Percentiles rank a stretch among this genome's conserved stretches.
Evolutionary conservation across 768 basidiomycete species (phyloP).

Genomic region (Suillus clintonianus): DNA sequence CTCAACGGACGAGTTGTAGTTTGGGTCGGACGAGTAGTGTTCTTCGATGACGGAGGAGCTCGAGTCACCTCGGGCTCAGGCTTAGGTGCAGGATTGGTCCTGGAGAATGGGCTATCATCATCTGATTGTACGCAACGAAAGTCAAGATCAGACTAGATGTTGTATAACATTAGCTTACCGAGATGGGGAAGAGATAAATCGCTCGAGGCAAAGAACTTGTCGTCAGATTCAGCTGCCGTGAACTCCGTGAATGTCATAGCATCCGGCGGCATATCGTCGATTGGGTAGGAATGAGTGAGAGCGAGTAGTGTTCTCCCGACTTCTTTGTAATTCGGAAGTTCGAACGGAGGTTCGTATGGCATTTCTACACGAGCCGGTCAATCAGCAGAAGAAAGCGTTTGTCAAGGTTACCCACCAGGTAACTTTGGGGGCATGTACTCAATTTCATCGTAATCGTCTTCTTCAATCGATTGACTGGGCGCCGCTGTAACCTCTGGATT

Average conservation of each 20-base stretch:
- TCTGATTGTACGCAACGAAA: slow-evolving; percentile 11
- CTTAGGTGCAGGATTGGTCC: slow-evolving; percentile 7
- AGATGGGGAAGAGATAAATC: slow-evolving; percentile 21
- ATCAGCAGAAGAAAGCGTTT: neutral
- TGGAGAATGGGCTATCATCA: slow-evolving; percentile 32
- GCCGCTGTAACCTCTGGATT: slow-evolving; percentile 23
- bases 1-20: neutral
- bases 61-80: neutral
- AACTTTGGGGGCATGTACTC: slow-evolving; percentile 58
- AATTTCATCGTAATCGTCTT: slow-evolving; percentile 46
- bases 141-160: neutral
- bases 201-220: slow-evolving; percentile 19
- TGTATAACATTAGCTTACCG: slow-evolving; percentile 16
- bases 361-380: slow-evolving; percentile 29
- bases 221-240: slow-evolving; percentile 18
- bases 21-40: neutral
- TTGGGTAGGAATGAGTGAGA: slow-evolving; percentile 34
- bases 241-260: slow-evolving; percentile 19
- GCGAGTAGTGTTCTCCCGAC: slow-evolving; percentile 39
- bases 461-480: slow-evolving; percentile 25
- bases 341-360: slow-evolving; percentile 48
- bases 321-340: slow-evolving; percentile 49
- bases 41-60: neutral
- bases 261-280: slow-evolving; percentile 34
- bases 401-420: slow-evolving; percentile 38